Conservation (phyloP, 371 early-diverging fungal species). For the Entomophthora muscae region DNA sequence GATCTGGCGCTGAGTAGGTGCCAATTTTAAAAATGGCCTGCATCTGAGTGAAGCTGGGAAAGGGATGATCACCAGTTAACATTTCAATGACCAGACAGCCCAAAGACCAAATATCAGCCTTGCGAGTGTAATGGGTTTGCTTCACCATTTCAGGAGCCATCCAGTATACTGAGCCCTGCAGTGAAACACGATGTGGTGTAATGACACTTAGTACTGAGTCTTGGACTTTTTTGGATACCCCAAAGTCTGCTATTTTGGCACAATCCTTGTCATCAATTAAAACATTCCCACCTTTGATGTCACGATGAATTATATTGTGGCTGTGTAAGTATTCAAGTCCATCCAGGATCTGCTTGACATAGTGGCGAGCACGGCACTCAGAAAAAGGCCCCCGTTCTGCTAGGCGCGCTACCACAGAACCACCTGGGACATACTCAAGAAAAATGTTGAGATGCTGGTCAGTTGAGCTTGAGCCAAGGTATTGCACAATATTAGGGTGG, state of each 20-base stretch:
- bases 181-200: constrained; percentile 35
- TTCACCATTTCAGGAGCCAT: constrained; percentile 92
- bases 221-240: constrained; percentile 88
- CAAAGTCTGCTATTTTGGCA: constrained; percentile 98
- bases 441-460: constrained; percentile 80
- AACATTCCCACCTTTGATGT: constrained; percentile 94
- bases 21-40: constrained; percentile 87
- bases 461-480: constrained; percentile 69
- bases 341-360: constrained; percentile 78
- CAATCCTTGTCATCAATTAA: constrained; percentile 78
- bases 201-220: constrained; percentile 24
- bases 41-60: constrained; percentile 78
- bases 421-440: constrained; percentile 95
- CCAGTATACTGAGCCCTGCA: constrained; percentile 80
- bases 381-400: constrained; percentile 75
- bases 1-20: constrained; percentile 53
- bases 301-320: constrained; percentile 92
- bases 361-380: constrained; percentile 59
- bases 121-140: constrained; percentile 54
- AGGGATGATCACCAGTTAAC: constrained; percentile 88
- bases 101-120: constrained; percentile 77
- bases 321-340: constrained; percentile 92
- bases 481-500: constrained; percentile 90
- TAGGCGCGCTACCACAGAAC: constrained; percentile 75
- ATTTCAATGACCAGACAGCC: constrained; percentile 93